A percentile compares a stretch with the other conserved stretches of the same genome.
Evolutionary conservation across 805 yeast species (phyloP).

Genomic region (Hanseniaspora meyeri): DNA sequence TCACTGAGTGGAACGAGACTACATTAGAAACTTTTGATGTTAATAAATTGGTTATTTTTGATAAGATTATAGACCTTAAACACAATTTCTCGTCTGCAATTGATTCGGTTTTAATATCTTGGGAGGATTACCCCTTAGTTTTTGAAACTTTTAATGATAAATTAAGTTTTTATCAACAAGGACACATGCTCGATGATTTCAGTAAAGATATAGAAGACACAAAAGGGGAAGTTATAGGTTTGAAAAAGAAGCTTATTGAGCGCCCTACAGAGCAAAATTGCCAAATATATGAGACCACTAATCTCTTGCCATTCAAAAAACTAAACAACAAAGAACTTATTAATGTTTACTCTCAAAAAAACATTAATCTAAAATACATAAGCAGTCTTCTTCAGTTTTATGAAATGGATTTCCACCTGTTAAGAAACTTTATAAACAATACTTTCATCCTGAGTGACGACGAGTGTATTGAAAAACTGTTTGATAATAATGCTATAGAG

Average conservation of each 20-base stretch:
- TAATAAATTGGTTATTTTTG: slow-evolving; percentile 24
- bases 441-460: slow-evolving; percentile 42
- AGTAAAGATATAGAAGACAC: background rate
- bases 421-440: slow-evolving; percentile 23
- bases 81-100: background rate
- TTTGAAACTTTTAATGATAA: slow-evolving; percentile 18
- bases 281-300: slow-evolving; percentile 35
- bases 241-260: slow-evolving; percentile 37
- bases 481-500: slow-evolving; percentile 32
- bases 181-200: background rate
- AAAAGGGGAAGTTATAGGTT: background rate
- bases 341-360: background rate
- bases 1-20: background rate
- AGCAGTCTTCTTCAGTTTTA: background rate
- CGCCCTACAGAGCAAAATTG: slow-evolving; percentile 52
- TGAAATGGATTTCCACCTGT: slow-evolving; percentile 18
- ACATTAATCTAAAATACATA: slow-evolving; percentile 12
- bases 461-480: slow-evolving; percentile 22
- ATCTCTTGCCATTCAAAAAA: background rate
- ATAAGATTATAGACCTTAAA: slow-evolving; percentile 26
- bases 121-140: slow-evolving; percentile 7
- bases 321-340: background rate
- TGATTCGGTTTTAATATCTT: background rate
- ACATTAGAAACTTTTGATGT: slow-evolving; percentile 16
- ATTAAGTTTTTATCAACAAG: background rate